Conservation (phyloP, 1,284 basidiomycete species). For the Sphaerobolus stellatus region DNA sequence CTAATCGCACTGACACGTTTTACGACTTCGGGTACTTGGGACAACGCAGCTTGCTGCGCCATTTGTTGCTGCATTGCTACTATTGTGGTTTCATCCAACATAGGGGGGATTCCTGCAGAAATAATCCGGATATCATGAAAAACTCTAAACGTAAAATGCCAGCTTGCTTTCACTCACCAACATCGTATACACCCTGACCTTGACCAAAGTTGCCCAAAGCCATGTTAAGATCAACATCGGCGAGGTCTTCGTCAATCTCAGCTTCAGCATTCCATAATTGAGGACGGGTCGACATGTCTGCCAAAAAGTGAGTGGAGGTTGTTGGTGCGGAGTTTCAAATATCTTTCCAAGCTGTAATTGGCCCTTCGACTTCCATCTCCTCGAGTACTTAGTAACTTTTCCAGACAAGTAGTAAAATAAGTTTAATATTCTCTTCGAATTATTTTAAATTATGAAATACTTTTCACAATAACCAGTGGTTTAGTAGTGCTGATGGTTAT, state of each 20-base stretch:
- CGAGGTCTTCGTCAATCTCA: slow-evolving; percentile 72
- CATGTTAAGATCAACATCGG: slow-evolving; percentile 69
- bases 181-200: slow-evolving; percentile 61
- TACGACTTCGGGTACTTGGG: slow-evolving; percentile 77
- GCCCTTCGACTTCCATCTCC: no score
- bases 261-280: slow-evolving; percentile 28
- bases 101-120: slow-evolving; percentile 41
- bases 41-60: slow-evolving; percentile 74
- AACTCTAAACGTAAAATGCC: neutral
- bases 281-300: slow-evolving; percentile 13
- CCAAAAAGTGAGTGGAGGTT: no score
- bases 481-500: no score
- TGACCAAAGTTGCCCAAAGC: slow-evolving; percentile 70
- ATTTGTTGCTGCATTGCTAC: slow-evolving; percentile 76
- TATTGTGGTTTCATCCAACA: slow-evolving; percentile 66
- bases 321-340: no score
- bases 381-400: no score
- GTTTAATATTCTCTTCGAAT: no score
- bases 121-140: slow-evolving; percentile 10
- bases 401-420: no score
- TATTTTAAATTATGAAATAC: no score
- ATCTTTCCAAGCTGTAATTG: no score
- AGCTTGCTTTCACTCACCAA: slow-evolving; percentile 44
- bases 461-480: no score
- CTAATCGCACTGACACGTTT: slow-evolving; percentile 58